Evolutionary conservation across 2,329 filamentous ascomycete genomes (phyloP), one percentile per base, ranked within the genome.

Genomic region (Monosporascus sp.): DNA sequence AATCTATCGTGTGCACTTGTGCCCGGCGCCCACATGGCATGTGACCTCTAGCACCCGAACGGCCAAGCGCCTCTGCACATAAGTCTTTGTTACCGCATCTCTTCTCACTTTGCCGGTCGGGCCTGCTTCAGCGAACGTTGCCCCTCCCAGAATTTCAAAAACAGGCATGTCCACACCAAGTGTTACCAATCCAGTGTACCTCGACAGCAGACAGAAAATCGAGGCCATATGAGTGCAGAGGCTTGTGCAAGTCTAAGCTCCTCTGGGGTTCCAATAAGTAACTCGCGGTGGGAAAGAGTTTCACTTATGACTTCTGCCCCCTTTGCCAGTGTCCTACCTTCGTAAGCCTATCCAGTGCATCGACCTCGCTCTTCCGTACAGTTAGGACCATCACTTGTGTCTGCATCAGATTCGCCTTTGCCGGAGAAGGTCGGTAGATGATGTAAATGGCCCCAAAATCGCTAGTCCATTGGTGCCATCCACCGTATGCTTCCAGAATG

Each of bases 371-470:
- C 15, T 64, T 57, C 20, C 59, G 55, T 14, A 27, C 25, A 8
- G 25, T 27, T 50, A 46, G 15, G 64, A 51, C 4, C 54, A 46
- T 20, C 5, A 18, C 25, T 27, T 27, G 25, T 20, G 5, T 8
- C 39, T 2, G 25, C 25, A 27, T 3, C 39, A 60, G 51, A 15
- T 61, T 50, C 17, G 68, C 50, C 3, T 54, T 22, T 7, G 54
- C 37, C 24, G 67, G 64, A 22, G 68, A 58, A 53, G 65, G 69
- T 43, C 65, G 65, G 66, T 37, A 25, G 17, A 45, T 56, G 53
- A 48, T 56, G 52, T 49, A 54, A 54, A 50, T 55, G 51, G 25
- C 58, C 55, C 54, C 50, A 53, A 25, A 56, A 54, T 27, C 53
- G 54, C 48, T 59, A 51, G 24, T 17, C 9, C 47, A 56, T 45